Conservation (phyloP, 352 stramenopile genomes). For the Phytophthora tubulina region DNA sequence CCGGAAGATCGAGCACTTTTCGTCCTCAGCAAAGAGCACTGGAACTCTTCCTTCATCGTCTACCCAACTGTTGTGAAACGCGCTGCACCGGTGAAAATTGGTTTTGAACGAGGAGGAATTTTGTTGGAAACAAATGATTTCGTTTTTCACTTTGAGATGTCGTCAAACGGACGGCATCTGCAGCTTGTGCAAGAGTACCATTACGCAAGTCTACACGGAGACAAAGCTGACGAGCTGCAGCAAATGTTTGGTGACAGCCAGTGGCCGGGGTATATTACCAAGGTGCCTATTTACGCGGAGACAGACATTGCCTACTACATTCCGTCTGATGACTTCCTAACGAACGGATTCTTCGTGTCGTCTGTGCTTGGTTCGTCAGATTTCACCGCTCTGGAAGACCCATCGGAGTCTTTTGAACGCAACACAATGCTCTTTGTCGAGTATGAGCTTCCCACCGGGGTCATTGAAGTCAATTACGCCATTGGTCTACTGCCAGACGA, state of each 20-base stretch:
- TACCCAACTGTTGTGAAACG: conserved; percentile 74
- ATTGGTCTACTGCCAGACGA: conserved; percentile 77
- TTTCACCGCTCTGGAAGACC: conserved; percentile 34
- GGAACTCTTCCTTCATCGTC: conserved; percentile 77
- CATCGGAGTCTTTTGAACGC: conserved; percentile 67
- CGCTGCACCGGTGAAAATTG: conserved; percentile 48
- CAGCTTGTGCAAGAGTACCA: conserved; percentile 71
- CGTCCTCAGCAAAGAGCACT: conserved; percentile 62
- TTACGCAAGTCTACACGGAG: conserved; percentile 48
- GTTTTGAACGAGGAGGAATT: conserved; percentile 60
- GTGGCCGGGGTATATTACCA: conserved; percentile 68
- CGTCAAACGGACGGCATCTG: conserved; percentile 41
- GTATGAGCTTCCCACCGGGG: conserved; percentile 69
- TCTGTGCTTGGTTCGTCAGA: conserved; percentile 42
- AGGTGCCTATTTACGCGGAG: conserved; percentile 69
- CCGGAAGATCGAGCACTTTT: conserved; percentile 48
- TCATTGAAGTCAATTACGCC: conserved; percentile 72
- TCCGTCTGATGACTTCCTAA: conserved; percentile 58
- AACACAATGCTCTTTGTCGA: conserved; percentile 83
- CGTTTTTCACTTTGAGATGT: conserved; percentile 76
- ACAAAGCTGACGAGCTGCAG: conserved; percentile 54
- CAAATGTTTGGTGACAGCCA: conserved; percentile 69
- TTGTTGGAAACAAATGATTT: conserved; percentile 71
- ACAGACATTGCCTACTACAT: conserved; percentile 67
- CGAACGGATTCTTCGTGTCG: conserved; percentile 84